Evolutionary conservation across 2,329 filamentous ascomycete genomes (phyloP).

Genomic region (Arthrobotrys sphaeroides): DNA sequence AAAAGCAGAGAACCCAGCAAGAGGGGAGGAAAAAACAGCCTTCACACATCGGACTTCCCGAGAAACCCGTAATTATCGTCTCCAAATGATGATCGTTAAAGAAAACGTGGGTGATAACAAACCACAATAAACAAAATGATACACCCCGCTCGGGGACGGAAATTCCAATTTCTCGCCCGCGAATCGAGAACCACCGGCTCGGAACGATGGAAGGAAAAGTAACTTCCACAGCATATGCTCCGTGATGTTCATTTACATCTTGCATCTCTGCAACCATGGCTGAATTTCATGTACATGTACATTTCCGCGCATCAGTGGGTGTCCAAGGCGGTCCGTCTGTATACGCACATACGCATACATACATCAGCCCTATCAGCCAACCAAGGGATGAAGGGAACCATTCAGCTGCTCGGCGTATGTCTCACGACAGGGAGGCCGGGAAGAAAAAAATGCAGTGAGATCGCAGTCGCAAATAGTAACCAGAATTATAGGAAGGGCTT

Average conservation of each 20-base stretch:
- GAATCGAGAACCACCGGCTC: slow-evolving; percentile 21
- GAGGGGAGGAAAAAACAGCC: not conserved
- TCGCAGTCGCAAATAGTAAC: slow-evolving; percentile 24
- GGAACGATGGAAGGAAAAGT: not conserved
- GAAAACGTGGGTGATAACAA: slow-evolving; percentile 4
- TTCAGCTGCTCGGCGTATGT: slow-evolving; percentile 17
- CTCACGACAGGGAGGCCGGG: slow-evolving; percentile 13
- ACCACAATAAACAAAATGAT: not conserved
- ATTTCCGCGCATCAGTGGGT: not conserved
- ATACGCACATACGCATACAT: not conserved
- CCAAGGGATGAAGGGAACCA: slow-evolving; percentile 3
- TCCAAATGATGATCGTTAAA: slow-evolving; percentile 8
- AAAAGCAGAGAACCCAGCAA: not conserved
- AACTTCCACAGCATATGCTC: not conserved
- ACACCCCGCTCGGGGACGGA: slow-evolving; percentile 27
- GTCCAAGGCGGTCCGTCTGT: not conserved
- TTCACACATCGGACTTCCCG: slow-evolving; percentile 23
- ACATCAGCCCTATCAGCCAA: slow-evolving; percentile 39
- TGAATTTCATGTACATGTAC: not conserved
- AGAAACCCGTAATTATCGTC: not conserved
- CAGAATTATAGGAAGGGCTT: not conserved
- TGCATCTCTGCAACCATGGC: not conserved
- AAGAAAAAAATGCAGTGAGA: slow-evolving; percentile 10
- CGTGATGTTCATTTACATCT: not conserved
- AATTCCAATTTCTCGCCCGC: slow-evolving; percentile 9